Conservation (phyloP, 768 basidiomycete genomes). For the Naganishia randhawae region DNA sequence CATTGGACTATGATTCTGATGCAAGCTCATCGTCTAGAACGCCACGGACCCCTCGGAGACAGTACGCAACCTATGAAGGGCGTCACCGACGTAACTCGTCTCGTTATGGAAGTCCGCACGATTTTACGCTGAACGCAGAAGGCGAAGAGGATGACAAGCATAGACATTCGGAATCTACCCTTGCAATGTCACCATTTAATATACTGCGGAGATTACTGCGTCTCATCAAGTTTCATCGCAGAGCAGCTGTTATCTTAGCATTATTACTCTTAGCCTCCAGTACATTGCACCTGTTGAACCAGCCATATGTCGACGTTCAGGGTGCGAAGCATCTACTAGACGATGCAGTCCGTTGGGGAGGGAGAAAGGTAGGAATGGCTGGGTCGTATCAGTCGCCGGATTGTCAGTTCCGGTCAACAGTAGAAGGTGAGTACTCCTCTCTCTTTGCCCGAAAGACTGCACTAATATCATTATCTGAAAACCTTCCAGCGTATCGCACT, state of each 20-base stretch:
- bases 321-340: conserved; percentile 3
- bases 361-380: not conserved
- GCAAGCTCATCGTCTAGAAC: not conserved
- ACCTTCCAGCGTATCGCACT: conserved; percentile 39
- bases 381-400: not conserved
- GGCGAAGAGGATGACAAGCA: conserved; percentile 22
- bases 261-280: conserved; percentile 14
- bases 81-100: conserved; percentile 9
- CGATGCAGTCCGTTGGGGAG: conserved; percentile 8
- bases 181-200: conserved; percentile 21
- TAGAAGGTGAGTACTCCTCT: conserved; percentile 2
- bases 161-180: conserved; percentile 28
- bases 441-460: not conserved
- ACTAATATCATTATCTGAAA: not conserved
- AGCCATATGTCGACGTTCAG: conserved; percentile 14
- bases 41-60: not conserved
- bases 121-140: conserved; percentile 54
- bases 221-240: conserved; percentile 5
- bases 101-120: not conserved
- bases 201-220: conserved; percentile 11
- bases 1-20: conserved; percentile 4
- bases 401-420: conserved; percentile 14
- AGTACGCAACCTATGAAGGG: not conserved
- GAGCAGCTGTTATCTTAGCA: not conserved
- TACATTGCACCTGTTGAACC: not conserved